A percentile compares a stretch with the other conserved stretches of the same genome.
Evolutionary conservation across 164 flowering plant genomes (phyloP).

Genomic region (Stephania cephalantha): DNA sequence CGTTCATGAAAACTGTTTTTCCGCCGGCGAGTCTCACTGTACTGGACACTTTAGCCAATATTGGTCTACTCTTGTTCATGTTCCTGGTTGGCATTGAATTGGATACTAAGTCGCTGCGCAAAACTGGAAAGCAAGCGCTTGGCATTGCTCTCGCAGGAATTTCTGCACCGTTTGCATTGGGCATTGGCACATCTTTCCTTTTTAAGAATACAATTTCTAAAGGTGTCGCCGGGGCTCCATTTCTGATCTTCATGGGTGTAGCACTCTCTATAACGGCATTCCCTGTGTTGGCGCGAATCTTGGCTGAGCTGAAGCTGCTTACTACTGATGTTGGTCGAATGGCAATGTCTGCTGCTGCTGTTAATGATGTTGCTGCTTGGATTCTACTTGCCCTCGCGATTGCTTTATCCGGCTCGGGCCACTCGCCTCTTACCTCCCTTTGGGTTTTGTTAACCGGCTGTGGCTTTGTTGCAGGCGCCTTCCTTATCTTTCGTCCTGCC

Average conservation of each 20-base stretch:
- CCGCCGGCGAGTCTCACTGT: slow-evolving; percentile 59
- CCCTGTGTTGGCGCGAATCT: slow-evolving; percentile 77
- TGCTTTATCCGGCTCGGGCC: slow-evolving; percentile 47
- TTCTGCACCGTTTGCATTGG: slow-evolving; percentile 52
- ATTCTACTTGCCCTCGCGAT: slow-evolving; percentile 72
- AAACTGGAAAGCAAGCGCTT: slow-evolving; percentile 55
- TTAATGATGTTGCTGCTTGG: slow-evolving; percentile 82
- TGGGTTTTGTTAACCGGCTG: slow-evolving; percentile 58
- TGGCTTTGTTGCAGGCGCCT: slow-evolving; percentile 30
- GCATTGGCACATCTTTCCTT: slow-evolving; percentile 53
- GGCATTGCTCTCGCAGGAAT: slow-evolving; percentile 67
- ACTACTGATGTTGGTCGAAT: slow-evolving; percentile 75
- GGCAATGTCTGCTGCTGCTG: slow-evolving; percentile 93
- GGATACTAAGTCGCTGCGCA: slow-evolving; percentile 42
- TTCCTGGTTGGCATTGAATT: slow-evolving; percentile 73
- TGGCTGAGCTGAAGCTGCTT: slow-evolving; percentile 73
- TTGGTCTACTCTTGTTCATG: slow-evolving; percentile 72
- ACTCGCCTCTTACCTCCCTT: slow-evolving; percentile 43
- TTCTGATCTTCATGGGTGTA: slow-evolving; percentile 79
- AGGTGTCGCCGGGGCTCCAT: slow-evolving; percentile 38
- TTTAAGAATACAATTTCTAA: slow-evolving; percentile 50
- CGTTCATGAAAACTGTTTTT: slow-evolving; percentile 43
- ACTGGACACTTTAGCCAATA: slow-evolving; percentile 70
- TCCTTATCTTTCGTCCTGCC: slow-evolving; percentile 31
- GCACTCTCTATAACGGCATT: slow-evolving; percentile 83